Evolutionary conservation across 352 stramenopile species (phyloP).

Genomic region (Phytophthora parvispora): DNA sequence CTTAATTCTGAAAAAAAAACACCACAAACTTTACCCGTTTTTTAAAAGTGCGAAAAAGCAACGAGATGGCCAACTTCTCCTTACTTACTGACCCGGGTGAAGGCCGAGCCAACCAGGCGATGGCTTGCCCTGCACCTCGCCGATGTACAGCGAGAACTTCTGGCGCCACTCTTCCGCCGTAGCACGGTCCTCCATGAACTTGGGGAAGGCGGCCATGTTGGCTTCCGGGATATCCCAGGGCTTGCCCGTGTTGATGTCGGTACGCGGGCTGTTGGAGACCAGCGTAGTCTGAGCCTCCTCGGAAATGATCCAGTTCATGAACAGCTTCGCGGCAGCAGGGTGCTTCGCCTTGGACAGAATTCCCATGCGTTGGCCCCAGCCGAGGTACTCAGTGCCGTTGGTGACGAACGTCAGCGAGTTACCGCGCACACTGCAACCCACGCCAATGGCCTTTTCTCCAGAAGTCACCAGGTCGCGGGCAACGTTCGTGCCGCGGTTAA

Average conservation of each 20-base stretch:
- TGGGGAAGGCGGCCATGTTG: slow-evolving; percentile 27
- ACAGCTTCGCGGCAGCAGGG: slow-evolving; percentile 50
- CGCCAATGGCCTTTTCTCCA: background rate
- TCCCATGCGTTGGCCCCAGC: slow-evolving; percentile 52
- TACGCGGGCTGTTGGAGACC: slow-evolving; percentile 31
- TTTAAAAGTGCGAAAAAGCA: too few relatives aligned
- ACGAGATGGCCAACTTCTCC: too few relatives aligned
- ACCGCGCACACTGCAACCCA: background rate
- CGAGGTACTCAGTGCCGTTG: slow-evolving; percentile 32
- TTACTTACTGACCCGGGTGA: background rate
- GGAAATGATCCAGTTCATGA: slow-evolving; percentile 54
- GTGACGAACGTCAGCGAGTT: slow-evolving; percentile 13
- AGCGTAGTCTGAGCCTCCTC: slow-evolving; percentile 35
- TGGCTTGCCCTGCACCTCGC: slow-evolving; percentile 1
- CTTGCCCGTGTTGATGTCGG: slow-evolving; percentile 36
- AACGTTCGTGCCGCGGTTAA: background rate
- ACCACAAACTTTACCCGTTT: background rate
- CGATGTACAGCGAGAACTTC: background rate
- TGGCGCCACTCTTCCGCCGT: slow-evolving; percentile 37
- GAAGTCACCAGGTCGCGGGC: background rate
- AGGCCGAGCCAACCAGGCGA: background rate
- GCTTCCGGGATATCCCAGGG: slow-evolving; percentile 42
- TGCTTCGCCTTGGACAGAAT: slow-evolving; percentile 58
- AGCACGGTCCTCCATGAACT: slow-evolving; percentile 57
- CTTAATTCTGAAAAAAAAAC: background rate